Percentiles rank a stretch among this genome's conserved stretches.
Evolutionary conservation across 2,329 filamentous ascomycete genomes (phyloP).

Genomic region (Penicillium occitanis): DNA sequence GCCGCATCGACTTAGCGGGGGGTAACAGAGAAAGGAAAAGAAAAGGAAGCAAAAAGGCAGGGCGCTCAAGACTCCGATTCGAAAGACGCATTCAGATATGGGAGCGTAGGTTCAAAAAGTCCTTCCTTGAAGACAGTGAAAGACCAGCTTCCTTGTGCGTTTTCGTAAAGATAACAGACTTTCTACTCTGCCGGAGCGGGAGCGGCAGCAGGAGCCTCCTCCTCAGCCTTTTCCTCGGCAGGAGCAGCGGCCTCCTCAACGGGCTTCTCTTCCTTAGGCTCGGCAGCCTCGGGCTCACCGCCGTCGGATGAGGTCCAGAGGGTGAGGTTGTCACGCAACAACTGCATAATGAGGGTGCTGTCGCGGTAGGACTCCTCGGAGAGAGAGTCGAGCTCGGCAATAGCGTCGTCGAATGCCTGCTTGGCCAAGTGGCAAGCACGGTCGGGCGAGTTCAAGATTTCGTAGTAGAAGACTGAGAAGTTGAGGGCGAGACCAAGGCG

Average conservation of each 20-base stretch:
- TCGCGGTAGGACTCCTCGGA: conserved; percentile 98
- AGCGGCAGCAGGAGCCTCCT: conserved; percentile 32
- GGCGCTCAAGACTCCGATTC: conserved; percentile 26
- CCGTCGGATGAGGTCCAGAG: conserved; percentile 96
- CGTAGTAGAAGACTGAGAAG: conserved; percentile 99
- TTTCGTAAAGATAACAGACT: conserved; percentile 7
- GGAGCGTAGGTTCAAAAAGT: background rate
- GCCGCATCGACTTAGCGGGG: conserved; percentile 1
- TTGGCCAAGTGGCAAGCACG: conserved; percentile 97
- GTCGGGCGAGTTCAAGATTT: conserved; percentile 97
- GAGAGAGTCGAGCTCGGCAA: conserved; percentile 95
- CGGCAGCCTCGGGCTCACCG: conserved; percentile 63
- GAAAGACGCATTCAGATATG: conserved; percentile 23
- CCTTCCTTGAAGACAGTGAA: background rate
- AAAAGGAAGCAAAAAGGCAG: background rate
- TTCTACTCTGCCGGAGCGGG: conserved; percentile 19
- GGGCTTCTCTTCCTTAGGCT: conserved; percentile 63
- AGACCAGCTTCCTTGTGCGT: conserved; percentile 6
- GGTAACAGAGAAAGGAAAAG: background rate
- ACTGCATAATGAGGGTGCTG: conserved; percentile 99
- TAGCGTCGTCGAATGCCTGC: conserved; percentile 98
- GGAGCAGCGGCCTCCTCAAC: conserved; percentile 47
- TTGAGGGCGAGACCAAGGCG: conserved; percentile 95
- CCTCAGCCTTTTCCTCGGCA: conserved; percentile 44
- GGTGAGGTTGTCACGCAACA: conserved; percentile 95